phyloP scores from a whole-genome alignment of 2,329 filamentous ascomycete genomes.

The Neofusicoccum parvum region DNA sequence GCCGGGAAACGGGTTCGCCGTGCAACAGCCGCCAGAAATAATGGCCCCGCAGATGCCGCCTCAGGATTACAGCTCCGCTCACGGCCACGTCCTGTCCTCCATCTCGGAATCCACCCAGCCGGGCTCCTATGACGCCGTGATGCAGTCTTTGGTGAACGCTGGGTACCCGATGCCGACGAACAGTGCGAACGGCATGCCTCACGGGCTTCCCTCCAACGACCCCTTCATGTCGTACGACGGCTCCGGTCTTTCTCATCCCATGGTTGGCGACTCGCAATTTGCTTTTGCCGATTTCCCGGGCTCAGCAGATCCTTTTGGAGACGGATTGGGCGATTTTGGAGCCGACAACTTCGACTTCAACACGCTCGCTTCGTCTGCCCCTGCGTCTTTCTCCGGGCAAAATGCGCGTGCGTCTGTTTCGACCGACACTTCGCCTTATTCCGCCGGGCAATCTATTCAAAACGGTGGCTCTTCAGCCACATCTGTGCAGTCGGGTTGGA shows the following conservation, averaged over 20 bases:
- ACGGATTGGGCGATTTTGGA: conserved; percentile 32
- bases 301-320: conserved; percentile 29
- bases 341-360: conserved; percentile 30
- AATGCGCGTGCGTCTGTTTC: conserved; percentile 36
- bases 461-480: conserved; percentile 37
- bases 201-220: conserved; percentile 26
- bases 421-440: conserved; percentile 39
- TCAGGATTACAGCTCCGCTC: conserved; percentile 11
- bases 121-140: conserved; percentile 31
- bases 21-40: conserved; percentile 16
- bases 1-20: conserved; percentile 28
- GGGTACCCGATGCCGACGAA: conserved; percentile 34
- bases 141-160: conserved; percentile 34
- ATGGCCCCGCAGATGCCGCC: conserved; percentile 8
- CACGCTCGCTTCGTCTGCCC: conserved; percentile 28
- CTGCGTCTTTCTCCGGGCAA: conserved; percentile 31
- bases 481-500: conserved; percentile 41
- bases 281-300: conserved; percentile 27
- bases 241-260: conserved; percentile 27
- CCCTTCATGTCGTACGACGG: conserved; percentile 31
- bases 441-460: conserved; percentile 33
- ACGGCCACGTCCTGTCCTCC: conserved; percentile 18
- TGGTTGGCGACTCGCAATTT: conserved; percentile 28
- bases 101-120: conserved; percentile 22
- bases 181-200: conserved; percentile 26